Evolutionary conservation across 2,329 filamentous ascomycete species (phyloP), one percentile per base, ranked within the genome.

Genomic region (Aplosporella prunicola): DNA sequence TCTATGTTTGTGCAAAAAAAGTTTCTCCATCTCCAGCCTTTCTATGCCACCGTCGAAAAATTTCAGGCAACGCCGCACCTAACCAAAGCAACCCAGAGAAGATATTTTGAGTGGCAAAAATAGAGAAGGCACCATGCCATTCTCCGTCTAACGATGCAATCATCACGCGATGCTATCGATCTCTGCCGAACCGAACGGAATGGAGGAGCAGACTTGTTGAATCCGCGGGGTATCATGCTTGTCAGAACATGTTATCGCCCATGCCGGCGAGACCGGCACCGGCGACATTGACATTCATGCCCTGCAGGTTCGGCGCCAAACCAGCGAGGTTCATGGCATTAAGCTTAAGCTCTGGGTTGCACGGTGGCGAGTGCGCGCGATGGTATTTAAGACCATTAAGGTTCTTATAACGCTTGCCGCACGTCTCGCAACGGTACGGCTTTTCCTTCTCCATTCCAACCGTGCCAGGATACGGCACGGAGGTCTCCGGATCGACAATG

Each of bases 361-460:
- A 95, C 36, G 82, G 82, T 16, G 86, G 81, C 9, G 86, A 91
- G 59, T 95, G 63, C 48, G 70, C 60, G 40, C 67, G 56, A 53
- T 82, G 78, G 57, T 98, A 98, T 77, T 98, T 98, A 45, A 98
- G 74, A 5, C 91, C 91, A 62, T 98, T 98, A 43, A 98, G 63
- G 56, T 98, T 98, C 78, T 98, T 98, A 67, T 98, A 98, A 35
- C 91, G 82, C 69, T 98, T 98, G 52, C 89, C 88, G 57, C 91
- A 98, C 9, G 87, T 82, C 47, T 96, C 88, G 61, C 91, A 98
- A 55, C 88, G 88, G 60, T 96, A 96, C 3, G 91, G 91, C 68
- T 98, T 98, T 67, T 96, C 89, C 61, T 96, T 98, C 65, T 98
- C 91, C 91, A 98, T 98, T n/a, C 91, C 91, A 23, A 94, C 69